Conservation (phyloP, 2,329 filamentous ascomycete species). For the Phyllosticta ampelicida region DNA sequence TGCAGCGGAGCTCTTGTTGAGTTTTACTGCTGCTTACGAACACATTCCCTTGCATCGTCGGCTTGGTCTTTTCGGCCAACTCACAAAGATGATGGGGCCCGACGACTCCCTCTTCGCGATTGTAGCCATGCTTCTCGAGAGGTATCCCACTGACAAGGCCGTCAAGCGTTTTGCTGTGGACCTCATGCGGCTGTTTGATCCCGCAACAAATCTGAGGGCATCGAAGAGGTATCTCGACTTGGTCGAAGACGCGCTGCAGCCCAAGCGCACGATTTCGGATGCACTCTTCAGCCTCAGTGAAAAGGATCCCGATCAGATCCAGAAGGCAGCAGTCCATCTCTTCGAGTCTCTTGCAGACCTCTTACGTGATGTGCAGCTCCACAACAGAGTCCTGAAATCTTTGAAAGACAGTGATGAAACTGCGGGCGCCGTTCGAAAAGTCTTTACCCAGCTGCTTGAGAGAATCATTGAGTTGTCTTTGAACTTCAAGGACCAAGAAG, state of each 20-base stretch:
- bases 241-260: slow-evolving; percentile 61
- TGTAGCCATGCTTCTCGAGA: slow-evolving; percentile 80
- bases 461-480: slow-evolving; percentile 48
- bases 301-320: slow-evolving; percentile 28
- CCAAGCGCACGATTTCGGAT: slow-evolving; percentile 63
- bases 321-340: slow-evolving; percentile 26
- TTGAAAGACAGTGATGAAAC: slow-evolving; percentile 20
- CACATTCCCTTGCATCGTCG: slow-evolving; percentile 85
- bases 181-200: slow-evolving; percentile 60
- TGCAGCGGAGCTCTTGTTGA: slow-evolving; percentile 81
- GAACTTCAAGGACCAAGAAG: slow-evolving; percentile 39
- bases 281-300: slow-evolving; percentile 55
- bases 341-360: slow-evolving; percentile 30
- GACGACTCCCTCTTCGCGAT: slow-evolving; percentile 83
- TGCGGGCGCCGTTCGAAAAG: slow-evolving; percentile 17
- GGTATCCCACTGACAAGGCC: slow-evolving; percentile 66
- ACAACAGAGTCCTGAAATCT: slow-evolving; percentile 20
- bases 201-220: slow-evolving; percentile 63
- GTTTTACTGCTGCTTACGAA: slow-evolving; percentile 92
- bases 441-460: slow-evolving; percentile 30
- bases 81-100: slow-evolving; percentile 75
- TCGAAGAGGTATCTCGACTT: slow-evolving; percentile 68
- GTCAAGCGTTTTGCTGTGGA: slow-evolving; percentile 66
- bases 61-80: slow-evolving; percentile 68
- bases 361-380: slow-evolving; percentile 23